Conservation (phyloP, 148 eudicot species). For the Diospyros lotus region DNA sequence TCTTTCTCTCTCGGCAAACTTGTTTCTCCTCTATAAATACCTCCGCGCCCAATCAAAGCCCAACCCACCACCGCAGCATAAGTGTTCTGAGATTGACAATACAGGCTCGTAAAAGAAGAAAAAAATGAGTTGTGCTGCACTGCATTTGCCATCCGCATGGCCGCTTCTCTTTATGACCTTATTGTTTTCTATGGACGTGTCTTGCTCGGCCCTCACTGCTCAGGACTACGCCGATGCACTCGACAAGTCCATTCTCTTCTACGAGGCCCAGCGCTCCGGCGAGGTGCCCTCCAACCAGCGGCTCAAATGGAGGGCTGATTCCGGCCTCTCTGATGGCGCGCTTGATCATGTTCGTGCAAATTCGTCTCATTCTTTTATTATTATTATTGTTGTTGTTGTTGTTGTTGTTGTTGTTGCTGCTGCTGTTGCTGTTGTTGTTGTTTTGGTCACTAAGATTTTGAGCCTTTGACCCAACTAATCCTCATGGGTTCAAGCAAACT, state of each 20-base stretch:
- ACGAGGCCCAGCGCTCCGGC: background rate
- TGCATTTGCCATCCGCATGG: conserved; percentile 5
- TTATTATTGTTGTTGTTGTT: too few species aligned
- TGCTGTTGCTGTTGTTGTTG: too few species aligned
- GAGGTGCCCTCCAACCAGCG: background rate
- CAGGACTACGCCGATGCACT: background rate
- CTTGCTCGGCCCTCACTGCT: conserved; percentile 44
- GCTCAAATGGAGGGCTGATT: background rate
- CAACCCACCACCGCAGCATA: background rate
- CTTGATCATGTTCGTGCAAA: background rate
- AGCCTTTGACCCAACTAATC: too few species aligned
- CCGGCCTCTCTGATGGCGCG: background rate
- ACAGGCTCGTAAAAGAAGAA: background rate
- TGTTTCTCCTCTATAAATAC: conserved; percentile 26
- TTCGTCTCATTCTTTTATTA: background rate
- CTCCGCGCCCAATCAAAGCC: background rate
- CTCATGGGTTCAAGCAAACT: too few species aligned
- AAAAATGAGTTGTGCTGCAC: conserved; percentile 11
- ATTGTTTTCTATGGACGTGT: conserved; percentile 7
- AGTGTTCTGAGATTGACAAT: background rate
- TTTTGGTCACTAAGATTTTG: too few species aligned
- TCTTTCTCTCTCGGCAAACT: conserved; percentile 26
- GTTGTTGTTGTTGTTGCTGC: too few species aligned
- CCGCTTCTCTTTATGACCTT: conserved; percentile 19
- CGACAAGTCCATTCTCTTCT: background rate